phyloP scores from a whole-genome alignment of 2,329 filamentous ascomycete species.

The Cladosporium sp. region DNA sequence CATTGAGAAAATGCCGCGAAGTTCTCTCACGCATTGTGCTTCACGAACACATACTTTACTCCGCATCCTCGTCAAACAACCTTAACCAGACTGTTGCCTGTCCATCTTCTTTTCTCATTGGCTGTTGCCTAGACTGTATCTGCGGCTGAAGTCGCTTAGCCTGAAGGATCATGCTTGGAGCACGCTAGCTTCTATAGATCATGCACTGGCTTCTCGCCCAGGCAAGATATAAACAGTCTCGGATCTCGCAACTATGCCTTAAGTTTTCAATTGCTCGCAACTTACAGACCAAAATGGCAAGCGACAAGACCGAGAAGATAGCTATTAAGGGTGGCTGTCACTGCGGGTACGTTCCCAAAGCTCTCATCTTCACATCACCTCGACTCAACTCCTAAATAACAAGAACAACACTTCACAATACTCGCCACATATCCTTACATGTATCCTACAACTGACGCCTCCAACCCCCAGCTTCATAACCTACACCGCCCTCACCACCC shows the following conservation, averaged over 20 bases:
- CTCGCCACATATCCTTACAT: neutral
- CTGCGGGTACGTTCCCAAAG: slow-evolving; percentile 6
- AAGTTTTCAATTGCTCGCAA: neutral
- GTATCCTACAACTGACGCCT: neutral
- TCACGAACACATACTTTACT: too few species aligned
- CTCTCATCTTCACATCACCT: neutral
- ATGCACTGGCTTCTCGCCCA: neutral
- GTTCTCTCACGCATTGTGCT: too few species aligned
- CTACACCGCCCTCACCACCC: slow-evolving; percentile 11
- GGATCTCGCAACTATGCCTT: too few species aligned
- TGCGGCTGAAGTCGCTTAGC: neutral
- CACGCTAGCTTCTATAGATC: neutral
- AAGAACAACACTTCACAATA: neutral
- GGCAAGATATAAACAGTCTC: too few species aligned
- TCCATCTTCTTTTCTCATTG: neutral
- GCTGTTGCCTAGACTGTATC: neutral
- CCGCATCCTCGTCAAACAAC: neutral
- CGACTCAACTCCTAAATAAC: too few species aligned
- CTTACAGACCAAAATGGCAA: neutral
- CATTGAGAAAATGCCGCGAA: too few species aligned
- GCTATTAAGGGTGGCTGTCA: slow-evolving; percentile 14
- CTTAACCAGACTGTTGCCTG: neutral
- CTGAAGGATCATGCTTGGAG: neutral
- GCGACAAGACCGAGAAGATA: neutral
- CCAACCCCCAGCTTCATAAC: slow-evolving; percentile 9